A percentile compares a stretch with the other conserved stretches of the same genome.
These are phyloP conservation scores for Alloteropsis angusta DNA, from an alignment of 202 grass and related monocot species.

Conservation along the genomic window DNA sequence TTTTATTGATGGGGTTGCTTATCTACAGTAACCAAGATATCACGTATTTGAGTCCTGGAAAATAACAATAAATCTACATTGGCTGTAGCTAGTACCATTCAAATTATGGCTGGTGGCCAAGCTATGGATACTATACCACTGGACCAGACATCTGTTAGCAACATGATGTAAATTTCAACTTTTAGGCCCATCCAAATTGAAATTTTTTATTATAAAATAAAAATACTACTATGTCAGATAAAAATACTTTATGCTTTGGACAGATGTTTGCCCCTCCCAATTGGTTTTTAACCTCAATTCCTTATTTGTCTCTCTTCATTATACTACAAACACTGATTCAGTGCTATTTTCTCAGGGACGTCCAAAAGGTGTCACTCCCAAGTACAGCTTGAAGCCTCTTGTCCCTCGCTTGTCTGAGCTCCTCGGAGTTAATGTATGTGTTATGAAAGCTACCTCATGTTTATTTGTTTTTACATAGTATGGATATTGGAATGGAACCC, in stretches of 20 bases:
- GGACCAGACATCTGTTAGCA: too few relatives aligned
- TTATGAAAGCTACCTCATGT: too few relatives aligned
- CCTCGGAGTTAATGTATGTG: conserved; percentile 74
- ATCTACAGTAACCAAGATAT: not conserved
- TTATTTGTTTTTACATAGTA: too few relatives aligned
- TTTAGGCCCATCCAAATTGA: not conserved
- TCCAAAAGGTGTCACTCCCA: conserved; percentile 85
- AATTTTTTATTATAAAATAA: not conserved
- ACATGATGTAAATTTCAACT: not conserved
- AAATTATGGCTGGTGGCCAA: too few relatives aligned
- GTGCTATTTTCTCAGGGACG: conserved; percentile 55
- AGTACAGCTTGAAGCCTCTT: conserved; percentile 97
- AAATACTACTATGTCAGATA: not conserved
- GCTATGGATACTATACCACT: not conserved
- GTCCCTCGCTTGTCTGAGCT: conserved; percentile 87
- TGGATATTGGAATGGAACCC: too few relatives aligned
- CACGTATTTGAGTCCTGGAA: not conserved
- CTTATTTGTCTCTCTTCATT: not conserved
- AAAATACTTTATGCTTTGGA: not conserved
- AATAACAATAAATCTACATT: not conserved
- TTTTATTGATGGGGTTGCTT: not conserved
- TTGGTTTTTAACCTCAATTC: not conserved
- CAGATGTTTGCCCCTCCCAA: too few relatives aligned
- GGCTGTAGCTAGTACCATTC: too few relatives aligned
- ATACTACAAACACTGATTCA: not conserved